Percentiles rank a stretch among this genome's conserved stretches.
Evolutionary conservation across 2,329 filamentous ascomycete genomes (phyloP).

Genomic region (Talaromyces amestolkiae): DNA sequence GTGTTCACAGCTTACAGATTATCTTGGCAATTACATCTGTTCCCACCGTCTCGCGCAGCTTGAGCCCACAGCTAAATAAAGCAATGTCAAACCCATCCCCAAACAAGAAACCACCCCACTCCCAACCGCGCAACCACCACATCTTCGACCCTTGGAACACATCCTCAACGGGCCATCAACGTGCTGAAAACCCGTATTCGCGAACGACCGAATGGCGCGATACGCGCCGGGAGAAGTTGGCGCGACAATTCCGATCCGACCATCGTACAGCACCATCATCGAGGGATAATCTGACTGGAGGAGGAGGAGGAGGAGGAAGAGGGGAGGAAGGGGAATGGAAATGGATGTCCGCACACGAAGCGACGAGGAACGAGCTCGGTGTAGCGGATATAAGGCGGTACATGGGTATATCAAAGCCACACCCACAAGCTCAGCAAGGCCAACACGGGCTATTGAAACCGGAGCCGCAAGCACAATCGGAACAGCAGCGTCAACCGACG

Average conservation of each 20-base stretch:
- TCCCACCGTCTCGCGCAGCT: not conserved
- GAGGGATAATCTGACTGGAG: not conserved
- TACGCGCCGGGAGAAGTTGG: slow-evolving; percentile 66
- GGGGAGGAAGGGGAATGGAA: slow-evolving; percentile 53
- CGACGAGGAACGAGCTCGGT: slow-evolving; percentile 28
- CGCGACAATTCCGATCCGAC: slow-evolving; percentile 66
- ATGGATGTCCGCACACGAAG: slow-evolving; percentile 37
- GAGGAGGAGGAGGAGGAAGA: slow-evolving; percentile 56
- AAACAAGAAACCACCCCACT: not conserved
- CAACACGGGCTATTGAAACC: not conserved
- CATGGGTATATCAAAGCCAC: slow-evolving; percentile 44
- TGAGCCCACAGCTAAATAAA: not conserved
- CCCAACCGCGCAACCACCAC: slow-evolving; percentile 6
- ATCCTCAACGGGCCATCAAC: slow-evolving; percentile 74
- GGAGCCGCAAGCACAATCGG: not conserved
- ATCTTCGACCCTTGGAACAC: slow-evolving; percentile 57
- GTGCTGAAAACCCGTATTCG: slow-evolving; percentile 64
- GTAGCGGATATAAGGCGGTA: slow-evolving; percentile 47
- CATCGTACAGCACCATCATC: slow-evolving; percentile 25
- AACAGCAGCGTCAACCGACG: not conserved
- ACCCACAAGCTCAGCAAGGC: not conserved
- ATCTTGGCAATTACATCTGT: no score
- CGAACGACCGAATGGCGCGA: slow-evolving; percentile 68
- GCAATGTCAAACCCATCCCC: not conserved
- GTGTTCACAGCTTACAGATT: not conserved